Conservation (phyloP, 371 early-diverging fungal genomes). For the Nematocida displodere region DNA sequence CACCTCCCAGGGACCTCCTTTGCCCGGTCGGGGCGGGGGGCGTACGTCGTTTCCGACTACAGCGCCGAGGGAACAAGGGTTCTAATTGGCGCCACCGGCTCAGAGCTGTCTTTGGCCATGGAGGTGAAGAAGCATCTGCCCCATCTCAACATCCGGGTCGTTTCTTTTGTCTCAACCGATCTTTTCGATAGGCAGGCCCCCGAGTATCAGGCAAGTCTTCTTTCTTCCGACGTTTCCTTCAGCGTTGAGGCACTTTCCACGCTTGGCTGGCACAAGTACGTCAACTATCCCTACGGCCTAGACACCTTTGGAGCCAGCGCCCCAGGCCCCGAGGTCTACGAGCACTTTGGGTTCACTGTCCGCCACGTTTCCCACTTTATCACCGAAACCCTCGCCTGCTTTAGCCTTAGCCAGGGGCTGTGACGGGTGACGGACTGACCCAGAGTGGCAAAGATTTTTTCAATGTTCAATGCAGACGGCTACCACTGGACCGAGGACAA, state of each 20-base stretch:
- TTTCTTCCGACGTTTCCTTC: conserved; percentile 74
- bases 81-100: conserved; percentile 81
- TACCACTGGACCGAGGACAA: conserved; percentile 52
- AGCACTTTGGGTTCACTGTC: conserved; percentile 56
- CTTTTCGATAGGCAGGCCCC: conserved; percentile 80
- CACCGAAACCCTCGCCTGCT: not conserved
- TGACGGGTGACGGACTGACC: too few relatives aligned
- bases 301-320: conserved; percentile 85
- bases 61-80: conserved; percentile 70
- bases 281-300: conserved; percentile 82
- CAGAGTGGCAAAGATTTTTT: conserved; percentile 1
- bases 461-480: conserved; percentile 43
- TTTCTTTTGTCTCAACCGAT: conserved; percentile 87
- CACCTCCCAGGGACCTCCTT: conserved; percentile 75
- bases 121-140: conserved; percentile 73
- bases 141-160: conserved; percentile 71
- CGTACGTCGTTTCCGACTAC: conserved; percentile 64
- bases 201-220: conserved; percentile 76
- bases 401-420: not conserved
- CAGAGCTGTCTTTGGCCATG: conserved; percentile 80
- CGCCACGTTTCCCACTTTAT: conserved; percentile 54
- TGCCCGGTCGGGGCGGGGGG: conserved; percentile 67
- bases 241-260: conserved; percentile 85
- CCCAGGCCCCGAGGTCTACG: conserved; percentile 41
- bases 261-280: conserved; percentile 85